phyloP scores from a whole-genome alignment of 2,329 filamentous ascomycete genomes.

The Aspergillus flavus region DNA sequence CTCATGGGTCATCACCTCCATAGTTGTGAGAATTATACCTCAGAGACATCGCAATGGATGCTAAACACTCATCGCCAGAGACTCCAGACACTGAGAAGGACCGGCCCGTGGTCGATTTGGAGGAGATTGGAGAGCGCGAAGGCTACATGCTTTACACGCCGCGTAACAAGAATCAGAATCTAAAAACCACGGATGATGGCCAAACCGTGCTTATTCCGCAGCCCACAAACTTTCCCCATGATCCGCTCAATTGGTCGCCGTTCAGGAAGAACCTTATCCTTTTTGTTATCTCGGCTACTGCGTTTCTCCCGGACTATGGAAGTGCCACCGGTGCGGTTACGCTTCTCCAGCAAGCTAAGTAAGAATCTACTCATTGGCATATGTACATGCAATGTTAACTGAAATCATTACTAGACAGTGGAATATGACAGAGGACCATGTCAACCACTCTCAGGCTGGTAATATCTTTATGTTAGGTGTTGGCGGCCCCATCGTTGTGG shows the following conservation, averaged over 20 bases:
- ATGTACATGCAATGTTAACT: background rate
- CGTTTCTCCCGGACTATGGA: slow-evolving; percentile 48
- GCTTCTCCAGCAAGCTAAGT: slow-evolving; percentile 41
- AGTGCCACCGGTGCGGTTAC: slow-evolving; percentile 45
- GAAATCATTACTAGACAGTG: slow-evolving; percentile 27
- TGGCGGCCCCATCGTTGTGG: slow-evolving; percentile 46
- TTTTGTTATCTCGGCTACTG: slow-evolving; percentile 40
- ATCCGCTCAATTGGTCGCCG: slow-evolving; percentile 42
- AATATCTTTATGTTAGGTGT: slow-evolving; percentile 51
- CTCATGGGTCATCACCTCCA: background rate
- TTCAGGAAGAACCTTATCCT: slow-evolving; percentile 40
- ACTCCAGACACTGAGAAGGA: slow-evolving; percentile 1
- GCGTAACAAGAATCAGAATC: slow-evolving; percentile 12
- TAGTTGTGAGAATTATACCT: background rate
- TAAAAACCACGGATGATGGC: slow-evolving; percentile 38
- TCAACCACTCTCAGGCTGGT: slow-evolving; percentile 45
- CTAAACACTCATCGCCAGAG: background rate
- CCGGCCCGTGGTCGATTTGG: slow-evolving; percentile 8
- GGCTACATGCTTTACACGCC: slow-evolving; percentile 13
- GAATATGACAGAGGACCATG: slow-evolving; percentile 40
- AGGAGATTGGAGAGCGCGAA: slow-evolving; percentile 14
- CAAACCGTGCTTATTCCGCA: slow-evolving; percentile 42
- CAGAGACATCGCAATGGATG: background rate
- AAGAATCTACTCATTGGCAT: background rate
- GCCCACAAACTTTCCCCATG: slow-evolving; percentile 41